These are phyloP conservation scores for Plasmodium vivax DNA, from an alignment of 169 alveolate species.

Conservation along the genomic window DNA sequence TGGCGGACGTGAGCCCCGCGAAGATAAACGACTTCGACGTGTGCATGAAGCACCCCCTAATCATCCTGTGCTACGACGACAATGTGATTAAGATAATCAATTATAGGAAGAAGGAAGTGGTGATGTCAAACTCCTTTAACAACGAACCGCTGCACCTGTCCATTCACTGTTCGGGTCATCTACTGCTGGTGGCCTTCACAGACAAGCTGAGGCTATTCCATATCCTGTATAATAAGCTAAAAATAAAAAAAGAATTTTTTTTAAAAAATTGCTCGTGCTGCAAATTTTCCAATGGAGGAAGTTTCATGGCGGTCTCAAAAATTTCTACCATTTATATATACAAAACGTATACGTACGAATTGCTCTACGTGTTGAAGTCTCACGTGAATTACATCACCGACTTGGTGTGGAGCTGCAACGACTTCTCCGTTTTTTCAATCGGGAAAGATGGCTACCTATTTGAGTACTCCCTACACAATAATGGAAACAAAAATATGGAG, in stretches of 20 bases:
- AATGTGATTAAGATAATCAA: constrained; percentile 44
- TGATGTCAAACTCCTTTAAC: constrained; percentile 43
- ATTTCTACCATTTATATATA: constrained; percentile 64
- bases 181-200: constrained; percentile 54
- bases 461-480: constrained; percentile 67
- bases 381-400: constrained; percentile 70
- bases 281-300: constrained; percentile 70
- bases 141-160: constrained; percentile 65
- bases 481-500: constrained; percentile 70
- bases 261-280: constrained; percentile 73
- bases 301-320: constrained; percentile 68
- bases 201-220: constrained; percentile 60
- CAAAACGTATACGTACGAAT: constrained; percentile 57
- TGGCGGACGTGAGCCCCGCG: constrained; percentile 23
- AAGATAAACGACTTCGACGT: constrained; percentile 68
- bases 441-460: constrained; percentile 70
- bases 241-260: constrained; percentile 64
- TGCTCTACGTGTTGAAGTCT: constrained; percentile 49
- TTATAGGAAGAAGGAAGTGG: constrained; percentile 56
- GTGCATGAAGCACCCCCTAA: constrained; percentile 37
- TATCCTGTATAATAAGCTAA: constrained; percentile 64
- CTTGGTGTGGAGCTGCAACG: constrained; percentile 47
- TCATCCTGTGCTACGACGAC: constrained; percentile 56
- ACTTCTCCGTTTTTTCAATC: constrained; percentile 52
- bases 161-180: constrained; percentile 59